Percentiles rank a stretch among this genome's conserved stretches.
Conservation (phyloP, 768 basidiomycete species). For the Fibroporia radiculosa region DNA sequence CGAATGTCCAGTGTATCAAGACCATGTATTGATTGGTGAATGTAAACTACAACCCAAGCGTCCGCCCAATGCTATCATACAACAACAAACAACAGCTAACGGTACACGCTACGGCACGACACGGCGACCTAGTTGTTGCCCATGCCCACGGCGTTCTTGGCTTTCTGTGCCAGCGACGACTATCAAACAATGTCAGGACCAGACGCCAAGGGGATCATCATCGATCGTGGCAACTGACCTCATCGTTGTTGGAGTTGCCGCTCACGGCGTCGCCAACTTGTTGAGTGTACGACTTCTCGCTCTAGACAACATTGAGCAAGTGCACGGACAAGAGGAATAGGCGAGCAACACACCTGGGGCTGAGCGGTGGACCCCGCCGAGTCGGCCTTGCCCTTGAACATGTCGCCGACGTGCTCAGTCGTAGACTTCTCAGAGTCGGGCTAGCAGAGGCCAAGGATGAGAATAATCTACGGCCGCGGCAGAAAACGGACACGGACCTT, state of each 20-base stretch:
- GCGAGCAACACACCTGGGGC: slow-evolving; percentile 16
- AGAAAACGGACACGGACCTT: slow-evolving; percentile 19
- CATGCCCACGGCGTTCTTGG: slow-evolving; percentile 28
- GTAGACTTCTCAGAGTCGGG: slow-evolving; percentile 31
- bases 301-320: slow-evolving; percentile 11
- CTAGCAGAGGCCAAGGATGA: slow-evolving; percentile 7
- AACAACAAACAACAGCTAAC: background rate
- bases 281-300: slow-evolving; percentile 29
- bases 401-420: slow-evolving; percentile 30
- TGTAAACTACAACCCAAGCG: no score
- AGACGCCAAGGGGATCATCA: background rate
- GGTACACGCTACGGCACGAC: background rate
- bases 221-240: slow-evolving; percentile 8
- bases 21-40: no score
- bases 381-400: slow-evolving; percentile 26
- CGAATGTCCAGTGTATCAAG: no score
- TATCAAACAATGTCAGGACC: background rate
- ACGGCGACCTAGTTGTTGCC: slow-evolving; percentile 16
- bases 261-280: slow-evolving; percentile 26
- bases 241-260: slow-evolving; percentile 23
- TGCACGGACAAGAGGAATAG: background rate
- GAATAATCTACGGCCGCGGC: background rate
- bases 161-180: slow-evolving; percentile 25
- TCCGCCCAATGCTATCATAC: no score
- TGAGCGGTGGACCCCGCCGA: slow-evolving; percentile 21